Base-by-base conservation (phyloP, 495 filamentous ascomycete species). In the Tuber melanosporum region DNA sequence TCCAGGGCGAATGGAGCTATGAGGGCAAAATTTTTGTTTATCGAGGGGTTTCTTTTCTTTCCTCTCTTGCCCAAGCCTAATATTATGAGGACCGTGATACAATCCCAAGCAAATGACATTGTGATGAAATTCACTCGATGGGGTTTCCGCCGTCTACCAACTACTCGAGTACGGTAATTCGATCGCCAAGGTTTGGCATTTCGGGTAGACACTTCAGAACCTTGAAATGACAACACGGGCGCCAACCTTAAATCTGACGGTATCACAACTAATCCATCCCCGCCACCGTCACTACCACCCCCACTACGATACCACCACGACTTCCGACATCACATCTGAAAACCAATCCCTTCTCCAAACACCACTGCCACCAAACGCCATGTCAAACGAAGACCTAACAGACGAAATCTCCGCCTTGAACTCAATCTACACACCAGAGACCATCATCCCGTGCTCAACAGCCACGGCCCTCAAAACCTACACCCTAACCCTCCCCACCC, bases 391-490 rank as follows among this genome's bases (percentile, higher is more conserved):
- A 87, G 93, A 95, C 47, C 90, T 97, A 39, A 83, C 82, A 57
- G 93, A 98, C 85, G 95, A 99, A 85, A 86, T 95, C 22, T 91
- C 92, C 82, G 93, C 93, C 72, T 92, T 99, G 78, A 97, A 95
- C 84, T 93, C 95, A 36, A 99, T 99, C 79, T 99, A 96, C 85
- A 92, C 91, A 39, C 88, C 89, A 22, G 85, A 87, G 62, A 92
- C 92, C 9, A 85, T 97, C 39, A 80, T 84, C 10, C 85, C 84
- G 22, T 80, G 83, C 22, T 62, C 72, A 14, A 22, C 36, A n/a
- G 17, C 22, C 42, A 70, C 71, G 6, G 66, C 73, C 57, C 78
- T 82, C 39, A 77, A 80, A 32, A 70, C 81, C 14, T 77, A 79
- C 76, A 83, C 90, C 74, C 85, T 92, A 73, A 85, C 84, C 74